Evolutionary conservation across 2,329 filamentous ascomycete genomes (phyloP), one percentile per base, ranked within the genome.

Genomic region (Setomelanomma holmii): DNA sequence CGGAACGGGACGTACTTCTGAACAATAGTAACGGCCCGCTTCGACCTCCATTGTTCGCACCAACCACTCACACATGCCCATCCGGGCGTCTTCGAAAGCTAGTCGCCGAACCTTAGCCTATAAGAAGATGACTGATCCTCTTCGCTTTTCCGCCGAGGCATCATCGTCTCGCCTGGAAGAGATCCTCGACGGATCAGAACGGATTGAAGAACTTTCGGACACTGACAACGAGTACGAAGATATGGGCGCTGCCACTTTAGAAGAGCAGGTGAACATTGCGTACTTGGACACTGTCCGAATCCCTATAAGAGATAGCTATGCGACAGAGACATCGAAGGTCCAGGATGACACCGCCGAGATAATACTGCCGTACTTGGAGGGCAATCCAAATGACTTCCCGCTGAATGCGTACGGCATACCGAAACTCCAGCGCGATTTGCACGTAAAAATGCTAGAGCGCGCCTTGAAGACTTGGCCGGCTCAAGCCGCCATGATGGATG

Each of bases 391-490:
- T 52, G 77, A 80, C 20, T 70, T 80, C 45, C 62, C 76, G 16
- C 82, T 84, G 75, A 96, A 96, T 75, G 77, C 77, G 45, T 80
- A 88, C 71, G 92, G 91, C 12, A 78, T 97, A 30, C 90, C 91
- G 12, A 82, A 81, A 50, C 83, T 99, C n/a, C 83, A 87, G 62
- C 86, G 89, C 36, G 77, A 79, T 51, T 75, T 77, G 36, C 86
- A 88, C 75, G 78, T 84, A 53, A 75, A 71, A 27, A 93, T 91
- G 69, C 76, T 93, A 43, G 79, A 80, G 50, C 75, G 79, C 46
- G 77, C 78, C 10, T 66, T 87, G 36, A 78, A 77, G 38, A 80
- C 79, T 42, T 85, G 96, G 55, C 91, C 93, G 0, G 78, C 83
- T 6, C 79, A 79, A 3, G 96, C 89, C 75, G 86, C 88, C 45